phyloP scores from a whole-genome alignment of 345 rosid genomes.

The Acer campestre region DNA sequence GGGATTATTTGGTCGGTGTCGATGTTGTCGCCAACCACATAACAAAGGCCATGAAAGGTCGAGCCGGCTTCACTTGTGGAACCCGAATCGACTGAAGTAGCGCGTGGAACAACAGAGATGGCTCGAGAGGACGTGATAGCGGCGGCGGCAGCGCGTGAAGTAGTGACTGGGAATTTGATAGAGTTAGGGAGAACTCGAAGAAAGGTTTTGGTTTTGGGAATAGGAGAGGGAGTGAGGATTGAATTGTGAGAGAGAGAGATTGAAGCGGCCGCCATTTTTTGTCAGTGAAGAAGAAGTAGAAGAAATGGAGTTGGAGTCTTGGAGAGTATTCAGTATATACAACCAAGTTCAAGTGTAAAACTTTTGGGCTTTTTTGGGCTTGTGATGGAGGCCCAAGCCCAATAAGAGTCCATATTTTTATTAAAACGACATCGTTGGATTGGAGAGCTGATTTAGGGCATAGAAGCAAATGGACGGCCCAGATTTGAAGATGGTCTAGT shows the following conservation, averaged over 20 bases:
- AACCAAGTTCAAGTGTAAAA: too few species aligned
- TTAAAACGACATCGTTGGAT: too few species aligned
- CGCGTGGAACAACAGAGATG: conserved; percentile 23
- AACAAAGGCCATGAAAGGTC: conserved; percentile 83
- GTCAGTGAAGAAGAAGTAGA: background rate
- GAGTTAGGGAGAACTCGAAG: conserved; percentile 16
- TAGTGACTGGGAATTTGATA: conserved; percentile 25
- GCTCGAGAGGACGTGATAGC: background rate
- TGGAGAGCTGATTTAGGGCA: background rate
- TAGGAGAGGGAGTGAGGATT: conserved; percentile 21
- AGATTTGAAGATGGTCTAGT: background rate
- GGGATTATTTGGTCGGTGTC: conserved; percentile 98
- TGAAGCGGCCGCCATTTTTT: conserved; percentile 35
- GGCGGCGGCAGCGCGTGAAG: conserved; percentile 20
- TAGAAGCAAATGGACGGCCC: conserved; percentile 16
- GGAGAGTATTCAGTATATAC: too few species aligned
- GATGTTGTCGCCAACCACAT: conserved; percentile 91
- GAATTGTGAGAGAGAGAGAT: conserved; percentile 27
- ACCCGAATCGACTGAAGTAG: conserved; percentile 29
- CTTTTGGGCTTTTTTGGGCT: too few species aligned
- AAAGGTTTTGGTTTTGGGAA: conserved; percentile 20
- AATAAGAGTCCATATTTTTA: background rate
- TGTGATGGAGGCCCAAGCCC: background rate
- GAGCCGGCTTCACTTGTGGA: conserved; percentile 25
- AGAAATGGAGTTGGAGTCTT: background rate